Conservation (phyloP, 345 rosid species). For the sweet orange (Citrus sinensis) region DNA sequence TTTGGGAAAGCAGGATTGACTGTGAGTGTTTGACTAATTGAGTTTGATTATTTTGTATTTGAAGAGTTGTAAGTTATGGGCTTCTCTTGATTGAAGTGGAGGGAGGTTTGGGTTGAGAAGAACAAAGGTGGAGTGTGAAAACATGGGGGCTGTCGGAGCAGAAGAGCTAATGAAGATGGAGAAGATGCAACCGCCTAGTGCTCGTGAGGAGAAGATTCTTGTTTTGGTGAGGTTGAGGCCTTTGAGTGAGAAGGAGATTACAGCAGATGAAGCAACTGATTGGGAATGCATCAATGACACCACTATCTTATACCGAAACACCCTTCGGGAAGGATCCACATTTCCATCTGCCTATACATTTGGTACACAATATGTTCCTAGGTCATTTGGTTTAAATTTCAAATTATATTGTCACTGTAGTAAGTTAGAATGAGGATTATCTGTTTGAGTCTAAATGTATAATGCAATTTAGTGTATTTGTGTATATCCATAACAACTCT, state of each 20-base stretch:
- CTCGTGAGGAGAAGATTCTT: slow-evolving; percentile 83
- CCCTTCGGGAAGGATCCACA: slow-evolving; percentile 89
- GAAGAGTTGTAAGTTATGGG: slow-evolving; percentile 24
- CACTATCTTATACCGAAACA: slow-evolving; percentile 82
- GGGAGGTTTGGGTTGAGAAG: slow-evolving; percentile 21
- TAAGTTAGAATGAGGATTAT: too few relatives aligned
- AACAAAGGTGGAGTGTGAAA: slow-evolving; percentile 20
- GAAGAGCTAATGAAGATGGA: slow-evolving; percentile 72
- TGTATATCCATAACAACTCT: background rate
- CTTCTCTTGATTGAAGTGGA: slow-evolving; percentile 4
- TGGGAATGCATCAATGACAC: slow-evolving; percentile 97
- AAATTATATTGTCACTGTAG: background rate
- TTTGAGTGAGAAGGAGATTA: slow-evolving; percentile 78
- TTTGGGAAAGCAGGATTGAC: slow-evolving; percentile 32
- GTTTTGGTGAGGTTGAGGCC: slow-evolving; percentile 96
- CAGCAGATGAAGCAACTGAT: slow-evolving; percentile 71
- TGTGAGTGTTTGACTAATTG: slow-evolving; percentile 20
- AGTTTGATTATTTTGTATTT: slow-evolving; percentile 19
- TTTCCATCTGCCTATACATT: slow-evolving; percentile 88
- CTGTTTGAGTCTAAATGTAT: background rate
- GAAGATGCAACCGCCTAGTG: slow-evolving; percentile 54
- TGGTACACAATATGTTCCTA: slow-evolving; percentile 45
- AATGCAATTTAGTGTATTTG: slow-evolving; percentile 1
- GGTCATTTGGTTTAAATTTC: background rate
- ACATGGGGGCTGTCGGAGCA: slow-evolving; percentile 78